phyloP scores from a whole-genome alignment of 495 filamentous ascomycete species.

The Neurospora cerealis region DNA sequence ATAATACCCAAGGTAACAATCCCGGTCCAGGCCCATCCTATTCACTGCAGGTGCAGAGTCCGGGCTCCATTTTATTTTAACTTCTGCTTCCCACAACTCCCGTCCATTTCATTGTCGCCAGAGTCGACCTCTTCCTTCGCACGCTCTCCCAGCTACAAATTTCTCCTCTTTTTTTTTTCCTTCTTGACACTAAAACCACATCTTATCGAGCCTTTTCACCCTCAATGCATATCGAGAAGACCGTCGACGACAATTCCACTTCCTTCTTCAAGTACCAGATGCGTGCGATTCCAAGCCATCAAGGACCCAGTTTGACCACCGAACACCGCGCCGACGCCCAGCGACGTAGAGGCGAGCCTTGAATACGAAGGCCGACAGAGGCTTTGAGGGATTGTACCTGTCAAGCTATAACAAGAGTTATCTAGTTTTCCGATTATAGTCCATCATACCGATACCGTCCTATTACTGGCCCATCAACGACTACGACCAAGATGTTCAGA shows the following conservation, averaged over 20 bases:
- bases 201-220: slow-evolving; percentile 4
- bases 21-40: background rate
- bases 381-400: background rate
- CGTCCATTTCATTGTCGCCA: background rate
- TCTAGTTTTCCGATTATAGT: background rate
- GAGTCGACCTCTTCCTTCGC: background rate
- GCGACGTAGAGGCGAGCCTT: slow-evolving; percentile 41
- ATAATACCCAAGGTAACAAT: background rate
- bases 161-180: slow-evolving; percentile 6
- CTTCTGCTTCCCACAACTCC: background rate
- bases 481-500: background rate
- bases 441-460: background rate
- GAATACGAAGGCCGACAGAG: slow-evolving; percentile 18
- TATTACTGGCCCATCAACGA: background rate
- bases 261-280: slow-evolving; percentile 40
- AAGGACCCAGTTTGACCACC: slow-evolving; percentile 27
- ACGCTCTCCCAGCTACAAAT: slow-evolving; percentile 5
- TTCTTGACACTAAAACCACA: slow-evolving; percentile 4
- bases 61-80: background rate
- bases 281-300: slow-evolving; percentile 30
- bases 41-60: background rate
- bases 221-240: slow-evolving; percentile 39
- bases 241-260: slow-evolving; percentile 28
- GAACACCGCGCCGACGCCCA: slow-evolving; percentile 38
- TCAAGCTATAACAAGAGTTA: background rate